Evolutionary conservation across 441 rosid genomes (phyloP).

Genomic region (Brassica balearica): DNA sequence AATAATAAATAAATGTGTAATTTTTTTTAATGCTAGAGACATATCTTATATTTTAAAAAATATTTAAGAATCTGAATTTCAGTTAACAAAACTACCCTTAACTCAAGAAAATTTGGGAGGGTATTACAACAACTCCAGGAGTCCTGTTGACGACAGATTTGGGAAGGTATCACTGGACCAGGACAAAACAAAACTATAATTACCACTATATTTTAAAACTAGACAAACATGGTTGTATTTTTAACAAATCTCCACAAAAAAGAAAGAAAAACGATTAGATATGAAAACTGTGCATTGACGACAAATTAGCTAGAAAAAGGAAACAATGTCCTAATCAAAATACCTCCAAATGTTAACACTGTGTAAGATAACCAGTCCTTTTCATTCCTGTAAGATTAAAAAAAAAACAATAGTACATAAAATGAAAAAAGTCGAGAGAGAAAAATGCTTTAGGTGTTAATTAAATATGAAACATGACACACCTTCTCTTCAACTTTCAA

Average conservation of each 20-base stretch:
- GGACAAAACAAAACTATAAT: background rate
- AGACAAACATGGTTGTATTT: background rate
- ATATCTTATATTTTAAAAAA: background rate
- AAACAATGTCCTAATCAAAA: background rate
- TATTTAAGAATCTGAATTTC: background rate
- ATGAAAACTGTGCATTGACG: constrained; percentile 1
- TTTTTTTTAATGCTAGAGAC: background rate
- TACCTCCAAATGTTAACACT: constrained; percentile 5
- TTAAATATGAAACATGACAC: constrained; percentile 1
- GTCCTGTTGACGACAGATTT: too few species aligned
- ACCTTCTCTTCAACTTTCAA: constrained; percentile 5
- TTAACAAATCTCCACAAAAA: background rate
- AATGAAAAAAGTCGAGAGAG: background rate
- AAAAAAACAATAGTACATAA: background rate
- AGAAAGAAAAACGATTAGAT: background rate
- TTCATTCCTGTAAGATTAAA: background rate
- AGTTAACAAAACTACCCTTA: background rate
- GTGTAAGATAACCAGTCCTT: background rate
- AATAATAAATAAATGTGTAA: background rate
- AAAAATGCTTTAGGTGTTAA: background rate
- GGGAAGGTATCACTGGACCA: too few species aligned
- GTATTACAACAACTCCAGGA: background rate
- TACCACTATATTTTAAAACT: background rate
- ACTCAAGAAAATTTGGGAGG: background rate
- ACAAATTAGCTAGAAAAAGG: background rate